phyloP scores from a whole-genome alignment of 164 flowering plant species.

The Euptelea pleiosperma region DNA sequence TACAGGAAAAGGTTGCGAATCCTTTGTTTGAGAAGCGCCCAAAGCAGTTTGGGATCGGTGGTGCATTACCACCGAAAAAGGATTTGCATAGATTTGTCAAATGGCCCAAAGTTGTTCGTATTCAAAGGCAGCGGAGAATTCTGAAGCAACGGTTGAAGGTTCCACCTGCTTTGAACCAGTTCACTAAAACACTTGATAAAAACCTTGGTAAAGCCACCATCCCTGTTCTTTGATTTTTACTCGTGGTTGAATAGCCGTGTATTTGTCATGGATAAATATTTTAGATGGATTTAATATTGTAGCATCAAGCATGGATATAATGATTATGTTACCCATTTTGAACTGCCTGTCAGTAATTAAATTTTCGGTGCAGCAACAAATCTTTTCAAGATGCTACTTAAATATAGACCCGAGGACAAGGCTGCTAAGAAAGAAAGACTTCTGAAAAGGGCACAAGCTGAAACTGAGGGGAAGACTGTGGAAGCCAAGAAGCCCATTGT shows the following conservation, averaged over 20 bases:
- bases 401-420: conserved; percentile 23
- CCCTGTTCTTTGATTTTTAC: not conserved
- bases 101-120: conserved; percentile 26
- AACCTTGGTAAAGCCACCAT: conserved; percentile 7
- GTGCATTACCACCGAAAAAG: conserved; percentile 25
- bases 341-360: not conserved
- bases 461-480: conserved; percentile 21
- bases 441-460: conserved; percentile 23
- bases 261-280: not conserved
- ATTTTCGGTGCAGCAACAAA: conserved; percentile 11
- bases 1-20: conserved; percentile 41
- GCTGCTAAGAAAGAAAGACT: conserved; percentile 26
- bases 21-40: conserved; percentile 63
- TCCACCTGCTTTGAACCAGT: conserved; percentile 21
- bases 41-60: conserved; percentile 55
- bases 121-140: conserved; percentile 24
- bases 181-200: conserved; percentile 21
- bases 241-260: not conserved
- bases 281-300: not conserved
- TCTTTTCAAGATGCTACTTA: conserved; percentile 26
- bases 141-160: conserved; percentile 22
- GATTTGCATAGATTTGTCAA: conserved; percentile 25
- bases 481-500: conserved; percentile 25
- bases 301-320: not conserved
- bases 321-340: too few relatives aligned